Base-by-base conservation (phyloP, 129 eudicot genomes). In the Glebionis coronaria region DNA sequence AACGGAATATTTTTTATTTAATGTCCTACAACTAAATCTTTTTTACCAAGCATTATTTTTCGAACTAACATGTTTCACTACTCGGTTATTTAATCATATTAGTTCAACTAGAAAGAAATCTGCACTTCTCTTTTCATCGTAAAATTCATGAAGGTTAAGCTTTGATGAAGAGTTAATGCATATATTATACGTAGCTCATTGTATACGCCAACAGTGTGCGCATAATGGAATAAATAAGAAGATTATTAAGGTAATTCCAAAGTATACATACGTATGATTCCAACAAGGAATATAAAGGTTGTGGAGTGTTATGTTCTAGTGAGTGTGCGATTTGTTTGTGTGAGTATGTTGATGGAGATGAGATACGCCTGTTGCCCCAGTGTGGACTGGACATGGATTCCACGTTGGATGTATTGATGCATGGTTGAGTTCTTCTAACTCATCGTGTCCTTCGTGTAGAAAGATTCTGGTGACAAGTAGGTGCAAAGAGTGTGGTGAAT, bases 1-100 rank as follows among this genome's bases (percentile, higher is more conserved):
- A 87, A 83, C 87, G 89, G 95, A 86, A 83, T 10, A 4, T 13
- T 54, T 61, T 21, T 44, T 4, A n/a, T n/a, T n/a, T n/a, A n/a
- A n/a, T n/a, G n/a, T n/a, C n/a, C n/a, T n/a, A n/a, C n/a, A n/a
- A n/a, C n/a, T n/a, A n/a, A n/a, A n/a, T n/a, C n/a, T n/a, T n/a
- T n/a, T n/a, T n/a, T n/a, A n/a, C n/a, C n/a, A n/a, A n/a, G n/a
- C n/a, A n/a, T n/a, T n/a, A n/a, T n/a, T n/a, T n/a, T n/a, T n/a
- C n/a, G n/a, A n/a, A n/a, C n/a, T n/a, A n/a, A n/a, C n/a, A n/a
- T n/a, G n/a, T n/a, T n/a, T n/a, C n/a, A n/a, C n/a, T n/a, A n/a
- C n/a, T n/a, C n/a, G n/a, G n/a, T n/a, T n/a, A n/a, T n/a, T n/a
- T n/a, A n/a, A n/a, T n/a, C n/a, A n/a, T n/a, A n/a, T n/a, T n/a